Evolutionary conservation across 2,329 filamentous ascomycete species (phyloP).

Genomic region (Alternaria postmessia): DNA sequence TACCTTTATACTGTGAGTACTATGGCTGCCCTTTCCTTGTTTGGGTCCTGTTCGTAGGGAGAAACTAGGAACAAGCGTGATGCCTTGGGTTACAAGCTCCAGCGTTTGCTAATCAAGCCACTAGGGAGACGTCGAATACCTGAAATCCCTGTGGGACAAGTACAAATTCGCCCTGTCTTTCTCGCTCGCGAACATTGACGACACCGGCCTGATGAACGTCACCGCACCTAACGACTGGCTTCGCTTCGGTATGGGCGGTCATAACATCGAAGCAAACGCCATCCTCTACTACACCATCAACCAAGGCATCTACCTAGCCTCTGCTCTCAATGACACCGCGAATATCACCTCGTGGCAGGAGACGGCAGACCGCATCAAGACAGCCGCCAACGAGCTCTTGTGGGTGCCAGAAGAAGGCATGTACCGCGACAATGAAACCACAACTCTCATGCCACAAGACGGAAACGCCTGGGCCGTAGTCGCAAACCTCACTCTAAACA

Average conservation of each 20-base stretch:
- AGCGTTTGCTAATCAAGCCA: slow-evolving; percentile 3
- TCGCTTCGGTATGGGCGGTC: slow-evolving; percentile 60
- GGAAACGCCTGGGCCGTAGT: slow-evolving; percentile 56
- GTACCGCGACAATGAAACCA: slow-evolving; percentile 64
- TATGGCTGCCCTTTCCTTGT: too few species aligned
- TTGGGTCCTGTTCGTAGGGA: too few species aligned
- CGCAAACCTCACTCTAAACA: slow-evolving; percentile 47
- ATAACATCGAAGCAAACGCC: slow-evolving; percentile 58
- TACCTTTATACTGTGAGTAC: slow-evolving; percentile 52
- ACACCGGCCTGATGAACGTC: slow-evolving; percentile 57
- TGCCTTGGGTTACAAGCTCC: too few species aligned
- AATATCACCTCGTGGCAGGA: slow-evolving; percentile 54
- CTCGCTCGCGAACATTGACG: slow-evolving; percentile 54
- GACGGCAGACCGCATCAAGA: slow-evolving; percentile 54
- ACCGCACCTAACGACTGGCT: slow-evolving; percentile 58
- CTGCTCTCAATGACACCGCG: slow-evolving; percentile 56
- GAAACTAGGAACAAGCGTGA: too few species aligned
- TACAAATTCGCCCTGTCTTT: slow-evolving; percentile 56
- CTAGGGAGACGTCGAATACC: slow-evolving; percentile 51
- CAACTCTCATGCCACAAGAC: slow-evolving; percentile 59
- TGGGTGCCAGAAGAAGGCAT: slow-evolving; percentile 60
- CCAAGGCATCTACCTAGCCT: slow-evolving; percentile 61
- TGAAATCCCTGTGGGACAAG: slow-evolving; percentile 53
- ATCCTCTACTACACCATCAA: slow-evolving; percentile 61
- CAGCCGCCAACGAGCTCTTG: slow-evolving; percentile 57